These are phyloP conservation scores for Atalantia buxifolia DNA, from an alignment of 345 rosid species.

Conservation along the genomic window DNA sequence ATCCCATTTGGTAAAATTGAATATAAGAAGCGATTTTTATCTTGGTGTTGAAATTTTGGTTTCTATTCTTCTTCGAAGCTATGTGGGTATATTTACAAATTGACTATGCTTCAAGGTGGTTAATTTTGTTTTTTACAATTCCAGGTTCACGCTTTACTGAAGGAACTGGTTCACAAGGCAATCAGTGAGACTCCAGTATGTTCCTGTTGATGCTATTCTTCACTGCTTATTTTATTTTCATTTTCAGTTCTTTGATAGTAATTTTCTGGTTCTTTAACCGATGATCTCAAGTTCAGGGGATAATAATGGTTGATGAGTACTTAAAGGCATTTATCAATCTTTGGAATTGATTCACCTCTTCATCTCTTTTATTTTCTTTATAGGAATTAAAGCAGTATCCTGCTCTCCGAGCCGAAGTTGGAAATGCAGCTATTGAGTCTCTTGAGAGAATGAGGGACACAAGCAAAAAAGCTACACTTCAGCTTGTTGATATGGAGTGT, in stretches of 20 bases:
- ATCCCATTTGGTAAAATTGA: neutral
- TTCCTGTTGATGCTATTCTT: constrained; percentile 17
- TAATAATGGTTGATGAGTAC: neutral
- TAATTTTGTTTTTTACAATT: constrained; percentile 16
- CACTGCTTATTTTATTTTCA: neutral
- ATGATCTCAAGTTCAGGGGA: neutral
- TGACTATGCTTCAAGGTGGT: neutral
- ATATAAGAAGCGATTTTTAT: neutral
- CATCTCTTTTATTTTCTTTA: neutral
- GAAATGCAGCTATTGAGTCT: constrained; percentile 87
- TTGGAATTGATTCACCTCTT: neutral
- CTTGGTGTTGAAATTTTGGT: neutral
- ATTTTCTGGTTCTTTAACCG: neutral
- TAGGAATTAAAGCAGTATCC: constrained; percentile 99
- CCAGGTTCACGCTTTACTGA: constrained; percentile 87
- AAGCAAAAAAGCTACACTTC: constrained; percentile 89
- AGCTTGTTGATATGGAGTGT: constrained; percentile 94
- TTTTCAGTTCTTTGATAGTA: neutral
- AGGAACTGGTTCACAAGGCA: constrained; percentile 96
- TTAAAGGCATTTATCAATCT: neutral
- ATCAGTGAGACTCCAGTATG: constrained; percentile 80
- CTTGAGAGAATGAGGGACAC: constrained; percentile 87
- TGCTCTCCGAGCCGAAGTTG: constrained; percentile 85
- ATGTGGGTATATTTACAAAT: neutral
- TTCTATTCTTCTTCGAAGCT: neutral